These are phyloP conservation scores for Ceratobasidium theobromae DNA, from an alignment of 1,284 basidiomycete species.

Conservation along the genomic window DNA sequence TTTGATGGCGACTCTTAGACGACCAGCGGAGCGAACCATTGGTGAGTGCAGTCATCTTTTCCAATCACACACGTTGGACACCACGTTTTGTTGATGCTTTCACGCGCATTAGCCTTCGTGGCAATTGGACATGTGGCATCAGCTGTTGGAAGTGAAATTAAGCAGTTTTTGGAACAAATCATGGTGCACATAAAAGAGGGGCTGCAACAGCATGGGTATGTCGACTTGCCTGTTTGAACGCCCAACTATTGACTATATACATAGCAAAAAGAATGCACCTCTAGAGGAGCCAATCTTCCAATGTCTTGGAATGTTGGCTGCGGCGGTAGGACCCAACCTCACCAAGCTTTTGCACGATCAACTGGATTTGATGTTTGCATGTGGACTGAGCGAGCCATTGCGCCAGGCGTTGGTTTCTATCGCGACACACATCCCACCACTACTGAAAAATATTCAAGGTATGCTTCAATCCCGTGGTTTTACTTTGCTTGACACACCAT, in stretches of 20 bases:
- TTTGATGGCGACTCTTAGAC: constrained; percentile 83
- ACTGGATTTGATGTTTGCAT: constrained; percentile 95
- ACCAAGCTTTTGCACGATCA: constrained; percentile 96
- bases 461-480: constrained; percentile 34
- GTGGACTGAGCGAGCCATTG: constrained; percentile 88
- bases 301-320: constrained; percentile 94
- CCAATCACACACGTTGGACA: neutral
- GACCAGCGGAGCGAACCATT: constrained; percentile 85
- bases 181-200: constrained; percentile 90
- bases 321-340: constrained; percentile 93
- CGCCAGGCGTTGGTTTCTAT: constrained; percentile 85
- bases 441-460: constrained; percentile 93
- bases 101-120: constrained; percentile 69
- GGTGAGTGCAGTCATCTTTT: constrained; percentile 54
- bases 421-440: constrained; percentile 84
- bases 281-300: constrained; percentile 97
- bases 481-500: neutral
- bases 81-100: neutral
- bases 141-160: constrained; percentile 93
- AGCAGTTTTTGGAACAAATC: constrained; percentile 91
- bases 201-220: constrained; percentile 78
- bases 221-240: neutral
- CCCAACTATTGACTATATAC: neutral
- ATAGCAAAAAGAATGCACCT: constrained; percentile 88
- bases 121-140: constrained; percentile 95